A percentile compares a stretch with the other conserved stretches of the same genome.
Evolutionary conservation across 805 yeast species (phyloP).

Genomic region (Wickerhamiella lipophila): DNA sequence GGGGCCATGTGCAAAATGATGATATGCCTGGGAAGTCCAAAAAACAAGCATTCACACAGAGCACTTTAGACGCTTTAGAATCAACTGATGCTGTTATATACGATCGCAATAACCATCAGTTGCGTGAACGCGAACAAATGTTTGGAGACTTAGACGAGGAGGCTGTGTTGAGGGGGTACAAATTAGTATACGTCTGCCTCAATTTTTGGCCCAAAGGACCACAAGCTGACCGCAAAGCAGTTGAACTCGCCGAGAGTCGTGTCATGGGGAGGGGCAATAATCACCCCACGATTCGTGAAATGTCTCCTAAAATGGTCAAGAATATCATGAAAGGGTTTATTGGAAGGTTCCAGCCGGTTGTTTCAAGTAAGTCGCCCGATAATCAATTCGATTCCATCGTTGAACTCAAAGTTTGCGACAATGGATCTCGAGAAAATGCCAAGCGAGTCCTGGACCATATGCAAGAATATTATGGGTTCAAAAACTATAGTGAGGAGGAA

Average conservation of each 20-base stretch:
- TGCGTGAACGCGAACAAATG: slow-evolving; percentile 54
- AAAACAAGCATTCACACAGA: slow-evolving; percentile 24
- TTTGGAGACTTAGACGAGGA: slow-evolving; percentile 40
- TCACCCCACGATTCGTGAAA: slow-evolving; percentile 66
- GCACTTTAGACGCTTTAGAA: slow-evolving; percentile 26
- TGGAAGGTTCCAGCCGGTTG: slow-evolving; percentile 51
- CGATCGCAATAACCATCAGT: slow-evolving; percentile 75
- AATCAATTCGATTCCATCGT: slow-evolving; percentile 52
- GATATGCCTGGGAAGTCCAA: slow-evolving; percentile 33
- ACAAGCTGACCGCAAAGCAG: slow-evolving; percentile 27
- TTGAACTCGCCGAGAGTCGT: slow-evolving; percentile 45
- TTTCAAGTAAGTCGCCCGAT: slow-evolving; percentile 43
- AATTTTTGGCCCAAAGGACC: slow-evolving; percentile 43
- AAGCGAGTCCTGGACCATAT: slow-evolving; percentile 33
- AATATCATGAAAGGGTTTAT: slow-evolving; percentile 66
- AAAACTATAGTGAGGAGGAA: slow-evolving; percentile 14
- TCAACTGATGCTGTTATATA: slow-evolving; percentile 43
- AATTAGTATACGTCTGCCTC: slow-evolving; percentile 50
- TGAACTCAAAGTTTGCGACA: slow-evolving; percentile 36
- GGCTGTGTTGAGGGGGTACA: slow-evolving; percentile 34
- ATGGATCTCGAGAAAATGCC: slow-evolving; percentile 42
- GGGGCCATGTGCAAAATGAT: slow-evolving; percentile 79
- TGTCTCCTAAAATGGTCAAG: slow-evolving; percentile 39
- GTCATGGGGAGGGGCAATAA: slow-evolving; percentile 66
- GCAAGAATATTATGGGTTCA: slow-evolving; percentile 31